phyloP scores from a whole-genome alignment of 352 stramenopile species.

The Thraustochytrium striatum region DNA sequence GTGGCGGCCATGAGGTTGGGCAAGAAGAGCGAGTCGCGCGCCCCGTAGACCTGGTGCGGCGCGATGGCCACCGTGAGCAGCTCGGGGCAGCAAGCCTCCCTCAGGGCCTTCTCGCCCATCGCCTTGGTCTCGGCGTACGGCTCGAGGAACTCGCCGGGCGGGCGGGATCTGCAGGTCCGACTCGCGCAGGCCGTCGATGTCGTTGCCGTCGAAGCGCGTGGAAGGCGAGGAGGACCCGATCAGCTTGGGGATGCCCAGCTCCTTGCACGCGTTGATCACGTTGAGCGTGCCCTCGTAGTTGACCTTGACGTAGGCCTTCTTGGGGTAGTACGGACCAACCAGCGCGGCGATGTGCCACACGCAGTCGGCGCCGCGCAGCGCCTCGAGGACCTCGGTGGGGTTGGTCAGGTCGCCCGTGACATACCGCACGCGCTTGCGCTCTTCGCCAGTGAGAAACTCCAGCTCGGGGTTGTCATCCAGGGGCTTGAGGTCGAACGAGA shows the following conservation, averaged over 20 bases:
- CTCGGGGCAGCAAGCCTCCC: constrained; percentile 54
- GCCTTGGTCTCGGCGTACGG: constrained; percentile 70
- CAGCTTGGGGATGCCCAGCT: constrained; percentile 69
- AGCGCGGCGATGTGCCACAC: constrained; percentile 79
- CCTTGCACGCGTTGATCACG: constrained; percentile 71
- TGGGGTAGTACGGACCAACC: constrained; percentile 74
- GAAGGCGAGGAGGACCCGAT: constrained; percentile 73
- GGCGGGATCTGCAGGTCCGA: constrained; percentile 63
- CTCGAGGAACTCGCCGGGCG: constrained; percentile 65
- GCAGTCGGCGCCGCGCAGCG: constrained; percentile 63
- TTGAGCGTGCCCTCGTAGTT: constrained; percentile 77
- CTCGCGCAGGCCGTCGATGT: constrained; percentile 68
- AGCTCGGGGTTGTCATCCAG: not conserved
- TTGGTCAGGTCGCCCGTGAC: constrained; percentile 69
- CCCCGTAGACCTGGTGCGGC: constrained; percentile 85
- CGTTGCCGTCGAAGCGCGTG: constrained; percentile 73
- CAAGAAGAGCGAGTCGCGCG: constrained; percentile 72
- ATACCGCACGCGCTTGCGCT: constrained; percentile 36
- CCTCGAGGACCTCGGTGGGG: constrained; percentile 61
- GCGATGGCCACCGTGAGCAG: constrained; percentile 76
- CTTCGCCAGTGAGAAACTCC: constrained; percentile 23
- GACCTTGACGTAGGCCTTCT: constrained; percentile 68
- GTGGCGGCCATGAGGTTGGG: constrained; percentile 71
- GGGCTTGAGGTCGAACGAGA: constrained; percentile 73
- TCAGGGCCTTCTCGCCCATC: constrained; percentile 57